phyloP scores from a whole-genome alignment of 2,329 filamentous ascomycete genomes.

The Ceratocystis albifundus region DNA sequence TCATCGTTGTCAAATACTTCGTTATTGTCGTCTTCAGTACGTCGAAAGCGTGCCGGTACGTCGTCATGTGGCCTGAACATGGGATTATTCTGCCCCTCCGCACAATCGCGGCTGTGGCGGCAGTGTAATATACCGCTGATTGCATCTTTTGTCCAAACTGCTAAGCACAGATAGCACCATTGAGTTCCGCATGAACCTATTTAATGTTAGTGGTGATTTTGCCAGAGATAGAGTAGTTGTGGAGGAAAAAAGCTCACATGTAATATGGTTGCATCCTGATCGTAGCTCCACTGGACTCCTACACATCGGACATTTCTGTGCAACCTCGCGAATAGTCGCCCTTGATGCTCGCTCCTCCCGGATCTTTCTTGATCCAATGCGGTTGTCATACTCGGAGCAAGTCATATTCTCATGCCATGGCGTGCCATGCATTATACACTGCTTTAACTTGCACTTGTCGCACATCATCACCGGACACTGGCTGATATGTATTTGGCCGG shows the following conservation, averaged over 20 bases:
- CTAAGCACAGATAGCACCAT: slow-evolving; percentile 34
- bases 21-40: not conserved
- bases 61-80: slow-evolving; percentile 12
- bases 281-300: slow-evolving; percentile 31
- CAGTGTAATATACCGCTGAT: slow-evolving; percentile 12
- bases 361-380: slow-evolving; percentile 26
- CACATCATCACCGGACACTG: slow-evolving; percentile 30
- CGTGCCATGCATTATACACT: slow-evolving; percentile 31
- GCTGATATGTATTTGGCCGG: slow-evolving; percentile 31
- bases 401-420: slow-evolving; percentile 33
- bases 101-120: slow-evolving; percentile 8
- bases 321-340: slow-evolving; percentile 29
- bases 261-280: slow-evolving; percentile 34
- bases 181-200: slow-evolving; percentile 32
- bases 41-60: slow-evolving; percentile 4
- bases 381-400: slow-evolving; percentile 31
- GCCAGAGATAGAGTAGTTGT: too few species aligned
- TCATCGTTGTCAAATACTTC: not conserved
- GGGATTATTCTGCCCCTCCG: slow-evolving; percentile 11
- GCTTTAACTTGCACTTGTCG: slow-evolving; percentile 28
- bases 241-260: slow-evolving; percentile 27
- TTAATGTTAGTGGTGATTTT: too few species aligned
- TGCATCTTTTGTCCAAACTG: slow-evolving; percentile 27
- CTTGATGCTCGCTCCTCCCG: slow-evolving; percentile 31
- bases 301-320: slow-evolving; percentile 32